phyloP scores from a whole-genome alignment of 345 rosid species.

The Gossypium anomalum region DNA sequence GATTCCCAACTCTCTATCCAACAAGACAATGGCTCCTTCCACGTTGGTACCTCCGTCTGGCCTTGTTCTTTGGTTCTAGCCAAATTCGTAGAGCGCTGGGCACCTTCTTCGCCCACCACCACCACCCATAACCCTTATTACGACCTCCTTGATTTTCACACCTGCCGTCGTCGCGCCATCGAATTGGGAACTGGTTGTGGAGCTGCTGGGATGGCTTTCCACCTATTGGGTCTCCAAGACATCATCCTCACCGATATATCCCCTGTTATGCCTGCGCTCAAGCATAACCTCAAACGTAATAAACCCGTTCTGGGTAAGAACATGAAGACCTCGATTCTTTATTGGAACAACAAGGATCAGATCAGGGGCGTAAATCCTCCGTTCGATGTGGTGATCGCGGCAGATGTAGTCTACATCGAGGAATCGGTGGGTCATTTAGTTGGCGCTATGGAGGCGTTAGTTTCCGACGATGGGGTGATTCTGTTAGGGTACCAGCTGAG shows the following conservation, averaged over 20 bases:
- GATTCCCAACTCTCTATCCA: constrained; percentile 48
- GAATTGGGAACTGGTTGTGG: constrained; percentile 94
- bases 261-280: constrained; percentile 87
- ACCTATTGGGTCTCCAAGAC: constrained; percentile 69
- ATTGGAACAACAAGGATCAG: constrained; percentile 3
- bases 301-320: constrained; percentile 35
- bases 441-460: not conserved
- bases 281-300: constrained; percentile 89
- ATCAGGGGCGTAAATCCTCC: not conserved
- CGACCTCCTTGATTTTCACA: constrained; percentile 52
- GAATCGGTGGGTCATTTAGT: not conserved
- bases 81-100: constrained; percentile 91
- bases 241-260: constrained; percentile 78
- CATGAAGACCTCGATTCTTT: not conserved
- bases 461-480: not conserved
- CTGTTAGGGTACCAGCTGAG: not conserved
- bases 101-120: constrained; percentile 25
- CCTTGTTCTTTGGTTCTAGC: constrained; percentile 84
- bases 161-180: constrained; percentile 37
- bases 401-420: not conserved
- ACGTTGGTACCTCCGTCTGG: constrained; percentile 69
- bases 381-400: not conserved
- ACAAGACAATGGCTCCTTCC: constrained; percentile 37
- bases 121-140: constrained; percentile 45
- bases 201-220: constrained; percentile 80